Evolutionary conservation across 805 yeast genomes (phyloP).

Genomic region (Candida glaebosa): DNA sequence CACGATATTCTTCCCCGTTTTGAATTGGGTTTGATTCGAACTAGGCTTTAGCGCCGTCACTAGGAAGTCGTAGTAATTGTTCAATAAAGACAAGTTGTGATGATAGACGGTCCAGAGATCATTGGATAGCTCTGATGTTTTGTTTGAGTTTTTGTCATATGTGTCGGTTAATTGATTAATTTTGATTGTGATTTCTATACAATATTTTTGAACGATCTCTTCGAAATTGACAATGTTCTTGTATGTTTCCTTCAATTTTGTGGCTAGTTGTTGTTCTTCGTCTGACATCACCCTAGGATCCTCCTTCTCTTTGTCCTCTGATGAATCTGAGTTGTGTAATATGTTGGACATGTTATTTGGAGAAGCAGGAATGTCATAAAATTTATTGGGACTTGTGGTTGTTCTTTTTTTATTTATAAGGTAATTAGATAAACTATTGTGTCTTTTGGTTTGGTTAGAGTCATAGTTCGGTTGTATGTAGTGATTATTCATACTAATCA

Average conservation of each 20-base stretch:
- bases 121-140: conserved; percentile 49
- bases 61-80: conserved; percentile 69
- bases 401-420: conserved; percentile 33
- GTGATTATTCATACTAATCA: background rate
- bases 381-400: conserved; percentile 15
- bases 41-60: conserved; percentile 67
- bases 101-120: conserved; percentile 72
- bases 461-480: background rate
- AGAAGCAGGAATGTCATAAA: conserved; percentile 38
- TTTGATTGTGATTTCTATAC: conserved; percentile 55
- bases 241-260: conserved; percentile 72
- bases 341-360: conserved; percentile 29
- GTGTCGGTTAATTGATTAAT: conserved; percentile 34
- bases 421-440: conserved; percentile 35
- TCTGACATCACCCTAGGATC: conserved; percentile 41
- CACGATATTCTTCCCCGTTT: conserved; percentile 74
- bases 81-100: conserved; percentile 60
- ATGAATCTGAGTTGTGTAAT: conserved; percentile 8
- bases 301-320: conserved; percentile 7
- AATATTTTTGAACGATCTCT: conserved; percentile 66
- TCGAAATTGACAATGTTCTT: conserved; percentile 65
- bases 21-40: conserved; percentile 47
- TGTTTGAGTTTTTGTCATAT: conserved; percentile 15
- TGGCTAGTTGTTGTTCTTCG: conserved; percentile 64
- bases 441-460: conserved; percentile 34